These are phyloP conservation scores for Ophiostoma quercus DNA, from an alignment of 2,329 filamentous ascomycete species.

Conservation along the genomic window DNA sequence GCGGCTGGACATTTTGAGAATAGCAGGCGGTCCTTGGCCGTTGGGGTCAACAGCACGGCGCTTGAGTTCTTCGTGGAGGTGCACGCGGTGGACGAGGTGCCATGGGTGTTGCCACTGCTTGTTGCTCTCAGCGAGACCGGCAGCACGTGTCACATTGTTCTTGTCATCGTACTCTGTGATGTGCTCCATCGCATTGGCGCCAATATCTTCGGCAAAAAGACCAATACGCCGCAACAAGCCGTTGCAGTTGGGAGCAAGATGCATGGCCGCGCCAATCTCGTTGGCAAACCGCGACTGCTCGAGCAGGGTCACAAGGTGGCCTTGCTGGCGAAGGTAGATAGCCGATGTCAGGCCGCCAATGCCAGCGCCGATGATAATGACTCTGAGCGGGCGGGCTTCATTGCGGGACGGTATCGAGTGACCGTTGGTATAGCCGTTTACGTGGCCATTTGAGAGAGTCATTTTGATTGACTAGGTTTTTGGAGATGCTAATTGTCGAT, in stretches of 20 bases:
- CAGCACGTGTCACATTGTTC: constrained; percentile 22
- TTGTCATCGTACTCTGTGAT: constrained; percentile 24
- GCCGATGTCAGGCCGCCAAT: constrained; percentile 51
- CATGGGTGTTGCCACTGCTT: constrained; percentile 45
- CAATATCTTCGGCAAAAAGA: constrained; percentile 37
- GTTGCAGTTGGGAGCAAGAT: constrained; percentile 55
- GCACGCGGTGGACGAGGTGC: constrained; percentile 50
- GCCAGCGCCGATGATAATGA: constrained; percentile 33
- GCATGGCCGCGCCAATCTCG: constrained; percentile 51
- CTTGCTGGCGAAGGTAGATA: constrained; percentile 48
- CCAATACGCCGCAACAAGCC: constrained; percentile 46
- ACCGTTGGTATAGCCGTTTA: constrained; percentile 14
- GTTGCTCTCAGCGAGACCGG: constrained; percentile 37
- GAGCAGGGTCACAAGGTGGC: constrained; percentile 43
- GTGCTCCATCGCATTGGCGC: constrained; percentile 32
- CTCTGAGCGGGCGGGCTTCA: neutral
- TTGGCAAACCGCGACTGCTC: constrained; percentile 54
- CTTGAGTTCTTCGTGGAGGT: constrained; percentile 50
- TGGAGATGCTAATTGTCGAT: neutral
- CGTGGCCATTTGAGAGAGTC: constrained; percentile 11
- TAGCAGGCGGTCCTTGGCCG: constrained; percentile 34
- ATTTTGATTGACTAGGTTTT: neutral
- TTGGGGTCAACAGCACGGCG: constrained; percentile 38
- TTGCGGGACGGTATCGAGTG: neutral
- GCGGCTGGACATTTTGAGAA: constrained; percentile 39